Evolutionary conservation across 2,329 filamentous ascomycete species (phyloP).

Genomic region (Camillea tinctor): DNA sequence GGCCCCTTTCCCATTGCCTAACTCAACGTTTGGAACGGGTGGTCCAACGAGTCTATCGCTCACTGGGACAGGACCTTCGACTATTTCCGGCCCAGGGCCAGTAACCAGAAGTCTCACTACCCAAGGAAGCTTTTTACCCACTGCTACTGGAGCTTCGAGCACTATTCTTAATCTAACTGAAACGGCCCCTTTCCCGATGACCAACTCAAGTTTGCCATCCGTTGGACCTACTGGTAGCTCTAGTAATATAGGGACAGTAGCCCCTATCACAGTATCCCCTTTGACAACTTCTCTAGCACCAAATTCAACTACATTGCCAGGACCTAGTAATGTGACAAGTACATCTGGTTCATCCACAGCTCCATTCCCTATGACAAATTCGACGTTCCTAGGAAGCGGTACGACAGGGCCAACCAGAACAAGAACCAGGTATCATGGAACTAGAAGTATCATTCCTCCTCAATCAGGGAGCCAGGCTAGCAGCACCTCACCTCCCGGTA

Average conservation of each 20-base stretch:
- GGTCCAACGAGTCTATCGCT: neutral
- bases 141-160: neutral
- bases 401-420: constrained; percentile 6
- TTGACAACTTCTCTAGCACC: neutral
- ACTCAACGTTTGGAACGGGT: neutral
- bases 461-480: constrained; percentile 3
- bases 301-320: constrained; percentile 3
- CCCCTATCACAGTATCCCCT: neutral
- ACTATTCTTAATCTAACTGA: neutral
- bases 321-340: constrained; percentile 2
- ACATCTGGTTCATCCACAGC: constrained; percentile 5
- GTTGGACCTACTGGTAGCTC: constrained; percentile 10
- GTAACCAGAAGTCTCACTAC: neutral
- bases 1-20: neutral
- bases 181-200: constrained; percentile 16
- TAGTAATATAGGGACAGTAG: neutral
- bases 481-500: constrained; percentile 3
- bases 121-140: neutral
- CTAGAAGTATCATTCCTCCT: constrained; percentile 5
- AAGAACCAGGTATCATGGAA: neutral
- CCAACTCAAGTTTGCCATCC: constrained; percentile 17
- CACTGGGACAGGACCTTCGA: neutral
- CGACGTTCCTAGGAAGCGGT: constrained; percentile 12
- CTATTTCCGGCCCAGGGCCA: neutral
- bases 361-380: constrained; percentile 23